A percentile compares a stretch with the other conserved stretches of the same genome.
Conservation (phyloP, 1,139 yeast species). For the Blastobotrys apis region DNA sequence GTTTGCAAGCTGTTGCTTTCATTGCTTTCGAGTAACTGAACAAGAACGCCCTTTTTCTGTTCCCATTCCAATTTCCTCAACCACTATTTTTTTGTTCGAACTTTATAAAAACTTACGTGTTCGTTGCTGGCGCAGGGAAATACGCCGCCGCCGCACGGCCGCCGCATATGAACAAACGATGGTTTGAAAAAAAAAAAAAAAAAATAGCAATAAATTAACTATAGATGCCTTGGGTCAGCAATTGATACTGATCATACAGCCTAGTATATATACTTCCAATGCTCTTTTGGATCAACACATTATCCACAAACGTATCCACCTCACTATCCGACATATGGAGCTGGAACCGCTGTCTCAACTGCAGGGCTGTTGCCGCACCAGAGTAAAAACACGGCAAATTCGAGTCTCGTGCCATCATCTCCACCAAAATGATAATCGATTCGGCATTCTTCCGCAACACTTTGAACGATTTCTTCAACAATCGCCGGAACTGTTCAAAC, state of each 20-base stretch:
- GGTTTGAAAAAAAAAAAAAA: too few species aligned
- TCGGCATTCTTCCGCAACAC: conserved; percentile 68
- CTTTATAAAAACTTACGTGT: too few species aligned
- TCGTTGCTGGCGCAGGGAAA: too few species aligned
- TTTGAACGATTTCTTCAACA: conserved; percentile 69
- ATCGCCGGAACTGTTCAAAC: conserved; percentile 53
- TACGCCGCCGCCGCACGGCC: too few species aligned
- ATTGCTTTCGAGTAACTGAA: too few species aligned
- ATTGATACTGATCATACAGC: conserved; percentile 88
- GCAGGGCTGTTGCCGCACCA: conserved; percentile 76
- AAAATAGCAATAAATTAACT: conserved; percentile 32
- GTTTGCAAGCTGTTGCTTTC: too few species aligned
- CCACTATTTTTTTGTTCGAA: too few species aligned
- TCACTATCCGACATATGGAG: conserved; percentile 69
- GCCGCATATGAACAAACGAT: too few species aligned
- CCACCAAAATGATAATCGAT: conserved; percentile 74
- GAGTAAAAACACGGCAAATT: conserved; percentile 85
- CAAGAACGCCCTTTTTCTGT: too few species aligned
- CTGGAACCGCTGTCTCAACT: conserved; percentile 76
- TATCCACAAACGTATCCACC: conserved; percentile 72
- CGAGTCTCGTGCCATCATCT: conserved; percentile 89
- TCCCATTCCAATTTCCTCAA: too few species aligned
- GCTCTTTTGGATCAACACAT: conserved; percentile 67
- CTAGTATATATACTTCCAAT: conserved; percentile 87
- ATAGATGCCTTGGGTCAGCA: conserved; percentile 90